These are phyloP conservation scores for Colletotrichum musae DNA, from an alignment of 2,329 filamentous ascomycete genomes.

Conservation along the genomic window DNA sequence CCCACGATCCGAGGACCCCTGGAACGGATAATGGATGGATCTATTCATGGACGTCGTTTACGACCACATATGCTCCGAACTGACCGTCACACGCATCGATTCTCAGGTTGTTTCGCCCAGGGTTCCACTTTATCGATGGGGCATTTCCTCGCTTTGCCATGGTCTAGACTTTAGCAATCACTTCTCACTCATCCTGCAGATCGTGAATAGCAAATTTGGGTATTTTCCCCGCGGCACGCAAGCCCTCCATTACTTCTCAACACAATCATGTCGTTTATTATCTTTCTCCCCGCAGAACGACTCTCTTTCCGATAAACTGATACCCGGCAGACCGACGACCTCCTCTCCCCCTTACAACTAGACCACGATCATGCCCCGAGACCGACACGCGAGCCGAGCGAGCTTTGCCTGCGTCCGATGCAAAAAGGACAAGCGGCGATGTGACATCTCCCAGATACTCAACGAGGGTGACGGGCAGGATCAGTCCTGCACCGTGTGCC, in stretches of 20 bases:
- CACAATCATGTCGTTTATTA: too few relatives aligned
- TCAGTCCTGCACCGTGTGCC: constrained; percentile 30
- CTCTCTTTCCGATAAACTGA: too few relatives aligned
- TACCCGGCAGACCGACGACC: too few relatives aligned
- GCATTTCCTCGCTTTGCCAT: background rate
- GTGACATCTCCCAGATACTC: constrained; percentile 35
- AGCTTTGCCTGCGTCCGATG: constrained; percentile 38
- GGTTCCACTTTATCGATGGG: constrained; percentile 5
- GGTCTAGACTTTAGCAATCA: constrained; percentile 8
- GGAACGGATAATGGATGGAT: too few relatives aligned
- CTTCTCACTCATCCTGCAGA: background rate
- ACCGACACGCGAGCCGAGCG: constrained; percentile 36
- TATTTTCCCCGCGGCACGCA: background rate
- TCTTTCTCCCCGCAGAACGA: too few relatives aligned
- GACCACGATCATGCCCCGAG: constrained; percentile 20
- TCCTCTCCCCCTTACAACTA: background rate
- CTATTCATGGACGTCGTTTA: background rate
- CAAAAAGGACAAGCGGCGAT: constrained; percentile 39
- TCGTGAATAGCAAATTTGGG: background rate
- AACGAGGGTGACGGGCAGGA: constrained; percentile 14
- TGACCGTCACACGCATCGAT: background rate
- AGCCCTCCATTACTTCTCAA: too few relatives aligned
- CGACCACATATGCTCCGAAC: background rate
- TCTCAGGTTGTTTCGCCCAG: constrained; percentile 6
- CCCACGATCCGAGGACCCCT: background rate